These are phyloP conservation scores for Eucalyptus pauciflora DNA, from an alignment of 345 rosid species.

Conservation along the genomic window DNA sequence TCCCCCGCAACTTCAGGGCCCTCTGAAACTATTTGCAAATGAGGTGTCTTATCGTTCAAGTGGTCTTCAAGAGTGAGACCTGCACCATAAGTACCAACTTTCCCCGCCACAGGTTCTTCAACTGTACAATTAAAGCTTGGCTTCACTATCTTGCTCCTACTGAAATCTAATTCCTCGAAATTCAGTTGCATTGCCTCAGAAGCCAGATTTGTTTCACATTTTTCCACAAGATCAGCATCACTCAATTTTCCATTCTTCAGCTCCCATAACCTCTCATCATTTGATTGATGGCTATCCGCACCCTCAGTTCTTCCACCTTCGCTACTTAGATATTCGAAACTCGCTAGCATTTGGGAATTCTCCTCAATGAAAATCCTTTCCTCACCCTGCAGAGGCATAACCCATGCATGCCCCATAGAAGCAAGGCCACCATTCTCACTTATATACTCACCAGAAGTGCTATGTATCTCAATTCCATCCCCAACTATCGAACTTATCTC, in stretches of 20 bases:
- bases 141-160: neutral
- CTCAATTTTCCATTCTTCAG: neutral
- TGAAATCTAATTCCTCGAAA: neutral
- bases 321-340: neutral
- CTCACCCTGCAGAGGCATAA: neutral
- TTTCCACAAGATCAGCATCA: neutral
- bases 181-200: neutral
- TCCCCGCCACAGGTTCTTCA: neutral
- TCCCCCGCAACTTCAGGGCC: neutral
- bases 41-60: neutral
- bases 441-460: neutral
- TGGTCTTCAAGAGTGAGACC: neutral
- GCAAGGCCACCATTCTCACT: neutral
- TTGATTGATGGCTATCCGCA: neutral
- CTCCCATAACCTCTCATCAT: neutral
- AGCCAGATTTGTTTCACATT: neutral
- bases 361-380: neutral
- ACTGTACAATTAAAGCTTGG: neutral
- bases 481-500: constrained; percentile 2
- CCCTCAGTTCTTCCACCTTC: neutral
- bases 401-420: neutral
- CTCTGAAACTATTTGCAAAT: neutral
- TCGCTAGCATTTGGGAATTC: neutral
- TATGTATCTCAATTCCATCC: neutral
- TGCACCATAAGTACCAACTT: neutral